Conservation (phyloP, 1,139 yeast genomes). For the Hansenula lynferdii region DNA sequence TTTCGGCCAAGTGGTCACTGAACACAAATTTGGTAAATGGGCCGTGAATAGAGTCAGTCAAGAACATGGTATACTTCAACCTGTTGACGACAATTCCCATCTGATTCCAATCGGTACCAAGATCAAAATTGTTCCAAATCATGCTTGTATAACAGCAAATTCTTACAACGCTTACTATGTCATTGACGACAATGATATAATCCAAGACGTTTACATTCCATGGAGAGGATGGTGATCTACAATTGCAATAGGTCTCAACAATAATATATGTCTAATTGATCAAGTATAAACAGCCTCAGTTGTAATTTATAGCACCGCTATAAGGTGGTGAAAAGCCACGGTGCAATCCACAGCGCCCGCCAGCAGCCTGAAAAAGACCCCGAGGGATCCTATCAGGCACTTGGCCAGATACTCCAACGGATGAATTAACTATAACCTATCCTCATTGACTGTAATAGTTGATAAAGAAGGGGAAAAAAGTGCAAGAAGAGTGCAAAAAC, state of each 20-base stretch:
- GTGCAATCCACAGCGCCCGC: constrained; percentile 35
- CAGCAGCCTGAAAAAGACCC: constrained; percentile 4
- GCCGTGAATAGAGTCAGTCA: constrained; percentile 54
- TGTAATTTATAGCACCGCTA: constrained; percentile 22
- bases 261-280: constrained; percentile 2
- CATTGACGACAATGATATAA: constrained; percentile 42
- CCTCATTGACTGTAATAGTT: constrained; percentile 69
- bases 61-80: constrained; percentile 57
- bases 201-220: constrained; percentile 70
- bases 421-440: constrained; percentile 39
- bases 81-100: constrained; percentile 22
- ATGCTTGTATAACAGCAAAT: constrained; percentile 69
- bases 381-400: constrained; percentile 5
- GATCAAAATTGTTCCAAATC: constrained; percentile 62
- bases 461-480: constrained; percentile 32
- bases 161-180: constrained; percentile 56
- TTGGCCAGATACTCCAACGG: constrained; percentile 38
- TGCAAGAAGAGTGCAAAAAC: not conserved
- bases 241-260: not conserved
- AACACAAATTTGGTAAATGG: constrained; percentile 43
- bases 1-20: constrained; percentile 34
- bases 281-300: constrained; percentile 26
- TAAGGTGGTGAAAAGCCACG: constrained; percentile 37
- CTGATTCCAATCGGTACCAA: constrained; percentile 51
- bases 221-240: constrained; percentile 50